A percentile compares a stretch with the other conserved stretches of the same genome.
phyloP scores from a whole-genome alignment of 352 stramenopile species.

The Phytophthora agathidicida region DNA sequence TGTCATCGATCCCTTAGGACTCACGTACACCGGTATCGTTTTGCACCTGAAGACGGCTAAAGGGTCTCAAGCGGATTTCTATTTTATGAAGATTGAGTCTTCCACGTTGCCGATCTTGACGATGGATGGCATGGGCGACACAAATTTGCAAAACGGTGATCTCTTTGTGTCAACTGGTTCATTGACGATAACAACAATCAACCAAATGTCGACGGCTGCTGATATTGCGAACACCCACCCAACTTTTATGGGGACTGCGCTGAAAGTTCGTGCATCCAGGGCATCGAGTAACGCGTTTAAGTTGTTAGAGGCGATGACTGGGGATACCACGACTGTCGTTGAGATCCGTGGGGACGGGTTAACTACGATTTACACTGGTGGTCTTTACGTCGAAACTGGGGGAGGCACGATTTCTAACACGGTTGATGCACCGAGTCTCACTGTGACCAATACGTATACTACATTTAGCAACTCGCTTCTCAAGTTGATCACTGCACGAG shows the following conservation, averaged over 20 bases:
- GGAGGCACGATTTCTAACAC: slow-evolving; percentile 50
- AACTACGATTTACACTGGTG: slow-evolving; percentile 51
- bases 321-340: slow-evolving; percentile 34
- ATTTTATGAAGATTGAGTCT: slow-evolving; percentile 66
- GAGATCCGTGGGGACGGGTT: slow-evolving; percentile 53
- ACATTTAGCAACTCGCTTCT: slow-evolving; percentile 39
- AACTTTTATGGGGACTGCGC: slow-evolving; percentile 36
- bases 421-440: slow-evolving; percentile 22
- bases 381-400: slow-evolving; percentile 40
- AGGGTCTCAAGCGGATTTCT: slow-evolving; percentile 59
- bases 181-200: slow-evolving; percentile 44
- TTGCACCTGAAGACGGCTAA: slow-evolving; percentile 72
- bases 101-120: slow-evolving; percentile 48
- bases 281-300: slow-evolving; percentile 38
- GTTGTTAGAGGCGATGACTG: slow-evolving; percentile 46
- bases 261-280: slow-evolving; percentile 40
- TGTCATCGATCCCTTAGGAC: slow-evolving; percentile 62
- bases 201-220: slow-evolving; percentile 15
- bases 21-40: slow-evolving; percentile 61
- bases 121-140: slow-evolving; percentile 63
- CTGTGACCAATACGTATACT: slow-evolving; percentile 30
- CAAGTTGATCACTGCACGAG: slow-evolving; percentile 19
- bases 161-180: slow-evolving; percentile 60
- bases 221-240: slow-evolving; percentile 47
- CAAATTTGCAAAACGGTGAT: slow-evolving; percentile 51